Percentiles rank a stretch among this genome's conserved stretches.
Conservation (phyloP, 306 rosid genomes). For the Pterocarpus macrocarpus region DNA sequence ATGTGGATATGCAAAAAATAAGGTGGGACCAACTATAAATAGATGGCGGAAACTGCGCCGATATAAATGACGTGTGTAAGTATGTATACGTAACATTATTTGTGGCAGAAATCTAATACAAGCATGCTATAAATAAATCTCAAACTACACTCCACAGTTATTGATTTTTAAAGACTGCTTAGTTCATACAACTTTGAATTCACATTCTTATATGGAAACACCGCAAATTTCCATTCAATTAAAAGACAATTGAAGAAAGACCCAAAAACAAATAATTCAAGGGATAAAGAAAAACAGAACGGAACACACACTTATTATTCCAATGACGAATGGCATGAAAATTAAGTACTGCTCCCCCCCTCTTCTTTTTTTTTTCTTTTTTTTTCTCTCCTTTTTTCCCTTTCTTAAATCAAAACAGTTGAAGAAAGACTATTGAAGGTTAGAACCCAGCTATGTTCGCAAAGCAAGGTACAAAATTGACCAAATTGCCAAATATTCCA, state of each 20-base stretch:
- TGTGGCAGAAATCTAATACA: not conserved
- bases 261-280: not conserved
- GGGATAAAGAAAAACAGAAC: not conserved
- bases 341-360: not conserved
- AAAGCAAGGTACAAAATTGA: slow-evolving; percentile 5
- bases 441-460: not conserved
- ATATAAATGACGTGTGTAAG: not conserved
- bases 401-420: too few species aligned
- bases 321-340: slow-evolving; percentile 16
- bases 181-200: not conserved
- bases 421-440: not conserved
- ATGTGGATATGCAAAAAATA: not conserved
- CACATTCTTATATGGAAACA: not conserved
- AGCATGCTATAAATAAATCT: not conserved
- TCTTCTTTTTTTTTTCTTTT: too few species aligned
- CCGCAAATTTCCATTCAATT: slow-evolving; percentile 1
- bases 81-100: not conserved
- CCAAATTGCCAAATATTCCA: not conserved
- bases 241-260: not conserved
- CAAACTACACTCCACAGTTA: not conserved
- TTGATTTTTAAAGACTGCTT: not conserved
- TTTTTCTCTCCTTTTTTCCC: too few species aligned
- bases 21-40: not conserved
- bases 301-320: not conserved
- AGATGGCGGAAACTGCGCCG: not conserved